These are phyloP conservation scores for Monosporascus sp. DNA, from an alignment of 2,329 filamentous ascomycete genomes.

Conservation along the genomic window DNA sequence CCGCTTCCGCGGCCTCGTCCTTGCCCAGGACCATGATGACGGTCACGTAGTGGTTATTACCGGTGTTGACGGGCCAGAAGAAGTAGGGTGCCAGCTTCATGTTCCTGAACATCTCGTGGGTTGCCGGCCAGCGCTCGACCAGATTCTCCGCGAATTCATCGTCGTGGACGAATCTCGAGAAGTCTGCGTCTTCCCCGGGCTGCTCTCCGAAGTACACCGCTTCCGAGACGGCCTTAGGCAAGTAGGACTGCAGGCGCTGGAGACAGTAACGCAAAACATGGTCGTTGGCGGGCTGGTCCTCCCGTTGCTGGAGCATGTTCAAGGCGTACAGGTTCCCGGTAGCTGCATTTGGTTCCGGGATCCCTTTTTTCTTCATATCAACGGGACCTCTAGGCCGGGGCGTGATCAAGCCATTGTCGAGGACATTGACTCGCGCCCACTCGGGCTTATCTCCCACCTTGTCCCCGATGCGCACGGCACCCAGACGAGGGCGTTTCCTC, in stretches of 20 bases:
- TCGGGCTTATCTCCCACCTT: not conserved
- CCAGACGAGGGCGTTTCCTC: not conserved
- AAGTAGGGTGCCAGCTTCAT: conserved; percentile 5
- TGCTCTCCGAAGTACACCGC: not conserved
- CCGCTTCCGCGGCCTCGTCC: not conserved
- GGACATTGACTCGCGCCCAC: not conserved
- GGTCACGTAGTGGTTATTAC: conserved; percentile 8
- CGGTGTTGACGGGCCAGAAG: conserved; percentile 10
- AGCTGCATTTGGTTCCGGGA: not conserved
- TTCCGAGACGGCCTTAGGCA: not conserved
- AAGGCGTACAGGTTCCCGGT: conserved; percentile 8
- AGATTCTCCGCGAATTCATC: not conserved
- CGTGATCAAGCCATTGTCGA: conserved; percentile 12
- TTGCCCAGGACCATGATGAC: conserved; percentile 5
- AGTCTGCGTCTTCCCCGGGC: conserved; percentile 1
- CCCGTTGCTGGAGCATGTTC: conserved; percentile 7
- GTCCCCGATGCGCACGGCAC: not conserved
- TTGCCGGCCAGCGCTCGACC: not conserved
- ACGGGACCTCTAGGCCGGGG: not conserved
- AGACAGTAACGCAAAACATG: conserved; percentile 1
- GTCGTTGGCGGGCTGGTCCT: conserved; percentile 3
- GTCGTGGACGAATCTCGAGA: not conserved
- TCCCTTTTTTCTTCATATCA: not conserved
- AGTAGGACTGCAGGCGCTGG: conserved; percentile 1
- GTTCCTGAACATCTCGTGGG: not conserved